phyloP scores from a whole-genome alignment of 306 rosid species.

The barrel medic (Medicago truncatula) region MtrunA17r5.0-ANR NC_053042.1:3031001-3031500 shows the following conservation, averaged over 20 bases:
- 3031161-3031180: conserved; percentile 88
- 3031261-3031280: conserved; percentile 77
- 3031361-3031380: conserved; percentile 95
- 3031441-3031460: conserved; percentile 82
- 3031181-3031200: conserved; percentile 74
- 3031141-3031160: conserved; percentile 67
- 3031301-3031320: conserved; percentile 88
- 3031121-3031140: conserved; percentile 75
- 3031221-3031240: conserved; percentile 77
- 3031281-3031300: conserved; percentile 87
- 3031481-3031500: conserved; percentile 59
- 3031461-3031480: conserved; percentile 87
- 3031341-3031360: conserved; percentile 76
- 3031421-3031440: conserved; percentile 96
- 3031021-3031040: conserved; percentile 49
- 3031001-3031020: conserved; percentile 69
- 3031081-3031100: conserved; percentile 89
- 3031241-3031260: conserved; percentile 58
- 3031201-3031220: conserved; percentile 72
- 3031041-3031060: conserved; percentile 69
- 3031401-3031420: conserved; percentile 84
- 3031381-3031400: conserved; percentile 79
- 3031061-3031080: conserved; percentile 87
- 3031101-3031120: conserved; percentile 60
- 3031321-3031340: conserved; percentile 96